Evolutionary conservation across 2,329 filamentous ascomycete species (phyloP), one percentile per base, ranked within the genome.

Genomic region (Torrubiellomyces zombiae): DNA sequence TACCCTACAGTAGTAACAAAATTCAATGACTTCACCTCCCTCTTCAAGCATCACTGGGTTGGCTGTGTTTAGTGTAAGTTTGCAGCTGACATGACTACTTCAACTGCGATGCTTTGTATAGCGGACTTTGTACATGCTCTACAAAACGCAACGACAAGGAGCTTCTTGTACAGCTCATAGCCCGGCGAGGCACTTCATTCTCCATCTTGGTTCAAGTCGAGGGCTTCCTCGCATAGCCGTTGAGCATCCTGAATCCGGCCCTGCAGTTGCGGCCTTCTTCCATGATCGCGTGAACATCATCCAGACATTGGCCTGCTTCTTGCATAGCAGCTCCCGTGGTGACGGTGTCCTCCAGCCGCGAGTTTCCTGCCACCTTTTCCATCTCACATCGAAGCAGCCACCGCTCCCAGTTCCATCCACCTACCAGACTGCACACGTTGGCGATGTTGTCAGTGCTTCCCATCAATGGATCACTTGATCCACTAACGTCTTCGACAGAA

Each of bases 381-480:
- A 75, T 67, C 55, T 89, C 79, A 40, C 86, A 66, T 43, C 82
- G 80, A 37, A 94, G 56, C 48, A 95, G 67, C 89, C 89, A 98
- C 47, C 81, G 78, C 63, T 98, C 89, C 86, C 85, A 98, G 47
- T 75, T 74, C 74, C 83, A 89, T 14, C 77, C 75, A 4, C 82
- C 89, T 1, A 86, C 70, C 20, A 95, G 55, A 12, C 85, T 85
- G 9, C 79, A 77, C 35, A 93, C 60, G 38, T 67, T 72, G 2
- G 80, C 79, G 9, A 75, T 68, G 43, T 73, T 68, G 24, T 73
- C 67, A 0, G 77, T 82, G 39, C 67, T 77, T 6, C 78, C 78
- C 36, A 48, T 54, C 1, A 70, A 58, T 44, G 68, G 62, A 11
- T 74, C 72, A 26, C 56, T 53, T 24, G 53, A 42, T 24, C 52